phyloP scores from a whole-genome alignment of 2,329 filamentous ascomycete genomes.

The Penicillium glabrum region DNA sequence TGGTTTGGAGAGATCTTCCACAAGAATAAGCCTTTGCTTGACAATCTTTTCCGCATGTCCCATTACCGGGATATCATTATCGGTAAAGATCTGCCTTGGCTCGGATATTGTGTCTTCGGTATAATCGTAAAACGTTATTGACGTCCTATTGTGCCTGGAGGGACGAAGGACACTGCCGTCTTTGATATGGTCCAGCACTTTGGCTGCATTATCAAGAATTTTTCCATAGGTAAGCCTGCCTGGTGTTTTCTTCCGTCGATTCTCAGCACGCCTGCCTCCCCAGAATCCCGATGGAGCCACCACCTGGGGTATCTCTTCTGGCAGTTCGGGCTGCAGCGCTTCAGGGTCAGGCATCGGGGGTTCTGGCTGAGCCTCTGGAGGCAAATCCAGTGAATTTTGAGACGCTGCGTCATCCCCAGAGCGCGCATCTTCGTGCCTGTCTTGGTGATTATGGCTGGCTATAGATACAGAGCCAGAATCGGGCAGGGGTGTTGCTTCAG shows the following conservation, averaged over 20 bases:
- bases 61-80: background rate
- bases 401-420: background rate
- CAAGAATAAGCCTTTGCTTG: constrained; percentile 3
- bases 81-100: background rate
- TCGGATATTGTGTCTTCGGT: background rate
- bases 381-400: background rate
- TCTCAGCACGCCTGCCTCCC: background rate
- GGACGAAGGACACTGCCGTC: background rate
- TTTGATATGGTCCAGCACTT: constrained; percentile 7
- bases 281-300: background rate
- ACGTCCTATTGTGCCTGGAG: background rate
- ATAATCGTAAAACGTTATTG: background rate
- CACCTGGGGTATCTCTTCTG: background rate
- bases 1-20: constrained; percentile 5
- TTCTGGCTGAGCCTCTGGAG: background rate
- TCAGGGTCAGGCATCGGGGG: background rate
- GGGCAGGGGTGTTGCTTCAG: background rate
- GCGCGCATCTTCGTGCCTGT: background rate
- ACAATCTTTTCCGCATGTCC: background rate
- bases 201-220: constrained; percentile 3
- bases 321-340: background rate
- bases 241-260: background rate
- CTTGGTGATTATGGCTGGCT: background rate
- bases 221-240: background rate
- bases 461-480: background rate